phyloP scores from a whole-genome alignment of 345 rosid genomes.

The Draba incana region DNA sequence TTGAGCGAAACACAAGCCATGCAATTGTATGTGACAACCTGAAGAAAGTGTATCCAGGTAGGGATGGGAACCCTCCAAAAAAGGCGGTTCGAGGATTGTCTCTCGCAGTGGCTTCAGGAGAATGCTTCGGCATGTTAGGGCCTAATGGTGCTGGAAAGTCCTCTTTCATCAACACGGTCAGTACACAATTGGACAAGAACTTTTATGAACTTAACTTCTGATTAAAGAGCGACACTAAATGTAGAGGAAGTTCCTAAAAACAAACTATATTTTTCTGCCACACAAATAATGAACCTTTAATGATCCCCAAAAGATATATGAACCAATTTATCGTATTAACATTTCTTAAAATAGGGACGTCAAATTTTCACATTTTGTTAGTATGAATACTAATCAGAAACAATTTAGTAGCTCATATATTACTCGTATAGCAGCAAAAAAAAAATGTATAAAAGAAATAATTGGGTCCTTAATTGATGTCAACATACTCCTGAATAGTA shows the following conservation, averaged over 20 bases:
- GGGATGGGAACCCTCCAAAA: constrained; percentile 90
- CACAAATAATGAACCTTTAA: too few relatives aligned
- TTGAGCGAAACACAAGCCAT: constrained; percentile 54
- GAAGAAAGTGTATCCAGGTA: constrained; percentile 84
- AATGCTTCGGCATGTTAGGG: constrained; percentile 97
- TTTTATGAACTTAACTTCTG: background rate
- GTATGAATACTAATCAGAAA: too few relatives aligned
- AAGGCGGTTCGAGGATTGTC: constrained; percentile 86
- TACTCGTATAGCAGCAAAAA: too few relatives aligned
- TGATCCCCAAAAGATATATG: too few relatives aligned
- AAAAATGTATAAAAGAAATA: too few relatives aligned
- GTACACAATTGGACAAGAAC: constrained; percentile 29
- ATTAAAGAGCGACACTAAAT: background rate
- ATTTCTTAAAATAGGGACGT: too few relatives aligned
- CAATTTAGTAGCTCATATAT: too few relatives aligned
- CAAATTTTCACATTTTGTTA: too few relatives aligned
- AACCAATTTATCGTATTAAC: too few relatives aligned
- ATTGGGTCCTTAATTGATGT: too few relatives aligned
- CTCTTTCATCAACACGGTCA: constrained; percentile 90
- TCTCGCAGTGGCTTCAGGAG: constrained; percentile 86
- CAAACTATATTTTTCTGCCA: too few relatives aligned
- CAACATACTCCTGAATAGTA: background rate
- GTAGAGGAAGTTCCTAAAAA: too few relatives aligned
- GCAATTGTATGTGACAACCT: constrained; percentile 71
- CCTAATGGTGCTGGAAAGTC: constrained; percentile 99